Evolutionary conservation across 192 early-diverging fungal species (phyloP).

Genomic region (Helicostylum pulchrum): DNA sequence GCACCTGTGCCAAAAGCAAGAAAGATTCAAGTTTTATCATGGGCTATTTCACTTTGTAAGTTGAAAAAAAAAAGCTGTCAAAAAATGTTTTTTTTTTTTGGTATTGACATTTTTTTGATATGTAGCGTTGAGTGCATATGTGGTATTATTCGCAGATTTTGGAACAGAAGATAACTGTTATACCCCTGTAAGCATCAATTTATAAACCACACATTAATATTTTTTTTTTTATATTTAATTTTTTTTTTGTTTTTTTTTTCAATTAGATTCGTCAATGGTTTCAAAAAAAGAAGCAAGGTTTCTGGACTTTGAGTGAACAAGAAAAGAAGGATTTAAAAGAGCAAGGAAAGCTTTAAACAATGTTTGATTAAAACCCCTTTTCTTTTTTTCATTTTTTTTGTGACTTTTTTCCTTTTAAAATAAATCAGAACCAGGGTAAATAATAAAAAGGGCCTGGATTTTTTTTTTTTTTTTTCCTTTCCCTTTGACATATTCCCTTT

Average conservation of each 20-base stretch:
- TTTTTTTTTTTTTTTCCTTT: background rate
- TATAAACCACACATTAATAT: background rate
- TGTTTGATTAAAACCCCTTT: background rate
- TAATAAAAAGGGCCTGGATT: background rate
- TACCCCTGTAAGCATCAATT: constrained; percentile 15
- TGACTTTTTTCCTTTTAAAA: constrained; percentile 7
- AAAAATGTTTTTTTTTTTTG: too few relatives aligned
- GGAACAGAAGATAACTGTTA: constrained; percentile 28
- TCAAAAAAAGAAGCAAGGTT: constrained; percentile 22
- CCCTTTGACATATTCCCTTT: constrained; percentile 1
- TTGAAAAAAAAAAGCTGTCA: background rate
- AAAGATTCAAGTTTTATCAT: constrained; percentile 11
- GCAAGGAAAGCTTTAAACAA: constrained; percentile 20
- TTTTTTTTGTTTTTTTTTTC: too few relatives aligned
- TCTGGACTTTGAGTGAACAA: constrained; percentile 26
- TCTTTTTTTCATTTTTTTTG: background rate
- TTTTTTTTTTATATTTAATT: background rate
- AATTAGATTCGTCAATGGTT: constrained; percentile 27
- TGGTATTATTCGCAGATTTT: constrained; percentile 36
- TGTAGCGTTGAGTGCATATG: constrained; percentile 27
- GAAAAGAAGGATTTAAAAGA: constrained; percentile 29
- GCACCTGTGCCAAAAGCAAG: constrained; percentile 9
- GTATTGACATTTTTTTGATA: background rate
- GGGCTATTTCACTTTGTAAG: constrained; percentile 18
- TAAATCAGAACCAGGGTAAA: constrained; percentile 4